Evolutionary conservation across 2,329 filamentous ascomycete species (phyloP).

Genomic region (Xylariaceae sp.): DNA sequence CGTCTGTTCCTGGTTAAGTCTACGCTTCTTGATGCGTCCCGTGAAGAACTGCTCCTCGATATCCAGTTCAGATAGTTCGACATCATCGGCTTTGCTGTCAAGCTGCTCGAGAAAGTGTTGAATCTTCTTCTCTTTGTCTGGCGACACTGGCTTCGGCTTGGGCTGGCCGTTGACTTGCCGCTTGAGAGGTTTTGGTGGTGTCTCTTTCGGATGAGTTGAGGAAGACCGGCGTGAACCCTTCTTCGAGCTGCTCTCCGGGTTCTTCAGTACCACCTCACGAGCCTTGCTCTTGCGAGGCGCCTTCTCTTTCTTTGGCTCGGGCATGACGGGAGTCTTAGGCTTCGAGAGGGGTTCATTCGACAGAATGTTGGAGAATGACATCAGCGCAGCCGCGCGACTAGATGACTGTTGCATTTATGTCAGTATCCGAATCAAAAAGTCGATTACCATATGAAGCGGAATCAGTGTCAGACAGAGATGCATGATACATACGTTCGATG

Average conservation of each 20-base stretch:
- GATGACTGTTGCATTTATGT: conserved; percentile 49
- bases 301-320: conserved; percentile 35
- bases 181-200: conserved; percentile 48
- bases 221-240: conserved; percentile 45
- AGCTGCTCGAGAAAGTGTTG: conserved; percentile 53
- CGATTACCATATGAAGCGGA: neutral
- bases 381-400: conserved; percentile 72
- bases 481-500: conserved; percentile 28
- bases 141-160: conserved; percentile 45
- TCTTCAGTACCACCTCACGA: conserved; percentile 47
- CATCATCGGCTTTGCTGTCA: conserved; percentile 38
- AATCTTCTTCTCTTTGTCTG: conserved; percentile 64
- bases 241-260: conserved; percentile 44
- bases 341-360: conserved; percentile 66
- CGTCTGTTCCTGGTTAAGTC: conserved; percentile 55
- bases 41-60: conserved; percentile 43
- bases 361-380: conserved; percentile 95
- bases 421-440: conserved; percentile 2
- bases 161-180: conserved; percentile 55
- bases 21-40: conserved; percentile 60
- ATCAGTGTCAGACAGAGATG: neutral
- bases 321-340: conserved; percentile 37
- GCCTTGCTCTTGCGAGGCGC: conserved; percentile 42
- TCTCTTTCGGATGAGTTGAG: conserved; percentile 39
- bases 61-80: conserved; percentile 39